phyloP scores from a whole-genome alignment of 2,329 filamentous ascomycete genomes.

The Knufia petricola region DNA sequence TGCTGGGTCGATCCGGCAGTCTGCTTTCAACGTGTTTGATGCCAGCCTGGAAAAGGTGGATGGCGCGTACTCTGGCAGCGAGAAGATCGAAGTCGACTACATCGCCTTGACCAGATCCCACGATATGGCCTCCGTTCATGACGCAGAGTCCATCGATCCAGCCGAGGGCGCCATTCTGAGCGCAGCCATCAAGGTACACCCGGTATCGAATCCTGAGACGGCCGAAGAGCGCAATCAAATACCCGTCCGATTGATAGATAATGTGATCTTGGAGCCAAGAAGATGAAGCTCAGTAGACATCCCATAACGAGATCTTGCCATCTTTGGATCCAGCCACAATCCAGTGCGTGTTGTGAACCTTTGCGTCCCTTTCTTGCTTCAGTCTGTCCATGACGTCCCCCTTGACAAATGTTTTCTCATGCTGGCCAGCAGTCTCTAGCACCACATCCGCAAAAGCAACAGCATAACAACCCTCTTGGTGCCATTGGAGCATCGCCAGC shows the following conservation, averaged over 20 bases:
- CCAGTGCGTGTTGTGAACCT: slow-evolving; percentile 70
- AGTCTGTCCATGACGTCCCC: slow-evolving; percentile 38
- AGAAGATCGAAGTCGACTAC: slow-evolving; percentile 75
- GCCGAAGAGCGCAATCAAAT: slow-evolving; percentile 72
- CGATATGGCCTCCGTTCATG: slow-evolving; percentile 72
- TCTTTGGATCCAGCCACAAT: slow-evolving; percentile 85
- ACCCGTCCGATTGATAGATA: slow-evolving; percentile 82
- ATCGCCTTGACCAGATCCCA: slow-evolving; percentile 81
- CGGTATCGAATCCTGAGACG: slow-evolving; percentile 60
- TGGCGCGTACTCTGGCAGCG: slow-evolving; percentile 13
- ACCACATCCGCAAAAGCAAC: slow-evolving; percentile 55
- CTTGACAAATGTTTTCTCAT: slow-evolving; percentile 8
- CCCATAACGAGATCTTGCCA: slow-evolving; percentile 91
- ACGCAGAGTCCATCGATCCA: slow-evolving; percentile 62
- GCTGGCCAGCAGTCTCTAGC: background rate
- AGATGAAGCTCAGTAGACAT: slow-evolving; percentile 58
- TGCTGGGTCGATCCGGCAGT: slow-evolving; percentile 60
- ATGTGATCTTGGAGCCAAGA: slow-evolving; percentile 58
- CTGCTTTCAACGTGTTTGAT: slow-evolving; percentile 54
- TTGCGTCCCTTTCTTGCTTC: slow-evolving; percentile 53
- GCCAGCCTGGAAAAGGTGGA: slow-evolving; percentile 27
- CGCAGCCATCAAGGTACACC: slow-evolving; percentile 81
- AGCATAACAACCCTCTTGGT: slow-evolving; percentile 76
- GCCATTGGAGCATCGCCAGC: slow-evolving; percentile 88
- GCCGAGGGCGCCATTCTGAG: slow-evolving; percentile 71